Conservation (phyloP, 2,329 filamentous ascomycete species). For the Elsinoe perseae region DNA sequence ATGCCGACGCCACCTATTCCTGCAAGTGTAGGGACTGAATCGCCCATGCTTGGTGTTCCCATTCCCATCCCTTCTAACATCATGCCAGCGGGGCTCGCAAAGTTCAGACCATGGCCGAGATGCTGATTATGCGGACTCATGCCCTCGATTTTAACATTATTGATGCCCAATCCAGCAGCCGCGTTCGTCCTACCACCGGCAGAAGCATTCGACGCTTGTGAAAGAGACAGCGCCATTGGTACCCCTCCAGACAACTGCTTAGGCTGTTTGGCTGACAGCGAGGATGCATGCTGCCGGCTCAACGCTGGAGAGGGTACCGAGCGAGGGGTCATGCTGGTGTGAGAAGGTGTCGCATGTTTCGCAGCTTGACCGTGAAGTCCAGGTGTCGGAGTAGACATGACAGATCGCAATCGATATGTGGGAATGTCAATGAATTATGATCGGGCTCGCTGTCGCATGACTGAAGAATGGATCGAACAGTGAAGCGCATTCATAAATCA, state of each 20-base stretch:
- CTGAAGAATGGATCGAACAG: background rate
- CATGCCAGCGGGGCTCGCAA: constrained; percentile 19
- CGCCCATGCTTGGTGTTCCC: constrained; percentile 23
- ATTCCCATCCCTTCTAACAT: constrained; percentile 37
- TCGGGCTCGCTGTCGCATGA: background rate
- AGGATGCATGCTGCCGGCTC: constrained; percentile 22
- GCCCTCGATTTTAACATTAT: constrained; percentile 24
- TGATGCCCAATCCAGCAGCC: constrained; percentile 18
- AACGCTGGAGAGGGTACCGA: constrained; percentile 30
- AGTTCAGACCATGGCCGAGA: constrained; percentile 24
- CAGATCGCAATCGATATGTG: background rate
- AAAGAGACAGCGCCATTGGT: constrained; percentile 29
- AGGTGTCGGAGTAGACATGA: constrained; percentile 25
- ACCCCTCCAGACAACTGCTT: constrained; percentile 27
- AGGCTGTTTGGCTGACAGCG: constrained; percentile 22
- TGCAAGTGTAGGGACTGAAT: constrained; percentile 20
- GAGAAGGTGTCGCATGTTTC: constrained; percentile 22
- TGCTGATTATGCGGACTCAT: constrained; percentile 26
- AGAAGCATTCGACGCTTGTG: constrained; percentile 24
- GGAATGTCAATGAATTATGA: background rate
- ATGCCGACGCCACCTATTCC: constrained; percentile 33
- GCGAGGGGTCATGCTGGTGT: constrained; percentile 36
- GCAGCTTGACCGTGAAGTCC: constrained; percentile 17
- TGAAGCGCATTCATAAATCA: too few relatives aligned
- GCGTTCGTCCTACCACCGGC: constrained; percentile 14